These are phyloP conservation scores for Phytophthora quininea DNA, from an alignment of 352 stramenopile species.

Conservation along the genomic window DNA sequence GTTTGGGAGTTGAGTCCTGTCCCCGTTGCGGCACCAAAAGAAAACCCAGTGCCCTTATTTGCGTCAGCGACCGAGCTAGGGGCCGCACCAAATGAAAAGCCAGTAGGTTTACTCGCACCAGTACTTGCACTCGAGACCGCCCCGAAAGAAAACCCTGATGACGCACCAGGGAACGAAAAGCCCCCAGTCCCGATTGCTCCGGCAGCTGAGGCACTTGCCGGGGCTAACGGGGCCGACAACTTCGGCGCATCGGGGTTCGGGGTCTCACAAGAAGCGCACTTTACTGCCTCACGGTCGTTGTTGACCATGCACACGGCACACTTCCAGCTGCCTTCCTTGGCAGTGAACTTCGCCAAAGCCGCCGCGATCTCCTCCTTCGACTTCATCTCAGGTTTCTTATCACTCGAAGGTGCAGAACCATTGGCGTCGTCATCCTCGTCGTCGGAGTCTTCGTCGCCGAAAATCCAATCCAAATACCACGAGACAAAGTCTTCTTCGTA, in stretches of 20 bases:
- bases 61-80: neutral
- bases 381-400: slow-evolving; percentile 44
- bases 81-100: slow-evolving; percentile 32
- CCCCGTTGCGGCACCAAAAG: neutral
- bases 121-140: slow-evolving; percentile 6
- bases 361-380: slow-evolving; percentile 57
- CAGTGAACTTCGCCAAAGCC: slow-evolving; percentile 54
- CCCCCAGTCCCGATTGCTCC: slow-evolving; percentile 43
- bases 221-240: slow-evolving; percentile 21
- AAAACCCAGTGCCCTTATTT: slow-evolving; percentile 11
- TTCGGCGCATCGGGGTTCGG: slow-evolving; percentile 54
- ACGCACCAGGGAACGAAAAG: slow-evolving; percentile 44
- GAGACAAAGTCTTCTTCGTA: slow-evolving; percentile 44
- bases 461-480: slow-evolving; percentile 64
- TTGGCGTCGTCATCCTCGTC: slow-evolving; percentile 2
- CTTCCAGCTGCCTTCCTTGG: slow-evolving; percentile 66
- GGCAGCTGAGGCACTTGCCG: slow-evolving; percentile 24
- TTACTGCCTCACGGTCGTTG: slow-evolving; percentile 43
- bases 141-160: slow-evolving; percentile 55
- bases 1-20: slow-evolving; percentile 16
- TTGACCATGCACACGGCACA: slow-evolving; percentile 55
- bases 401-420: slow-evolving; percentile 7
- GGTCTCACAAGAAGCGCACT: slow-evolving; percentile 57
- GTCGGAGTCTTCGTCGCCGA: slow-evolving; percentile 36
- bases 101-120: slow-evolving; percentile 14